Evolutionary conservation across 2,329 filamentous ascomycete genomes (phyloP), one percentile per base, ranked within the genome.

Genomic region (Calonectria multiphialidica): DNA sequence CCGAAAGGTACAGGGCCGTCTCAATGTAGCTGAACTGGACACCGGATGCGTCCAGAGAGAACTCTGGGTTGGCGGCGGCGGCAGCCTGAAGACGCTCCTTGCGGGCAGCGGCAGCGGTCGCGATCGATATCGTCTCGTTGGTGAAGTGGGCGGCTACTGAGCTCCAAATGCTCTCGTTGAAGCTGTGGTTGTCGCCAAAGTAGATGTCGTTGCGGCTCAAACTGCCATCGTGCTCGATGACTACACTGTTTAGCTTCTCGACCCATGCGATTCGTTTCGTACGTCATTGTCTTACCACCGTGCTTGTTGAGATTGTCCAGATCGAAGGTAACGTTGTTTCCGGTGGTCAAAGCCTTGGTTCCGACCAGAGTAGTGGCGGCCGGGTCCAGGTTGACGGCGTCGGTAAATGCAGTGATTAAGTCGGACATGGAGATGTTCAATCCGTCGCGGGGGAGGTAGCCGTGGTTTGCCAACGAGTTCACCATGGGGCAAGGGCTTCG

Each of bases 131-230:
- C n/a, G 71, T 78, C 28, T 75, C 66, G 0, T 71, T 74, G 5
- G 53, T 59, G 15, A 78, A 78, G 40, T 78, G 76, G 1, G 76
- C 67, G 6, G 69, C 61, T 1, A 75, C 75, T 1, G 57, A 10
- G 1, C 44, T 42, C 76, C 76, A 78, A 47, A 78, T 76, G 28
- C 74, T 75, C 69, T 77, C 28, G 35, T 78, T 78, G 70, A 78
- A 78, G 44, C 74, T 78, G 30, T 73, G 47, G 30, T 78, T 78
- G 2, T 78, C 76, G 35, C 76, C 76, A 21, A 78, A 76, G 66
- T 72, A 75, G 33, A 72, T 33, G 2, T 78, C 76, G 30, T 45
- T 71, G 15, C 76, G 76, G 47, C 76, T 78, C n/a, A 78, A 44
- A 2, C 76, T 78, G 16, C 76, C 76, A 2, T 78, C 76, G 12